Conservation (phyloP, 2,329 filamentous ascomycete species). For the Aspergillus sergii region DNA sequence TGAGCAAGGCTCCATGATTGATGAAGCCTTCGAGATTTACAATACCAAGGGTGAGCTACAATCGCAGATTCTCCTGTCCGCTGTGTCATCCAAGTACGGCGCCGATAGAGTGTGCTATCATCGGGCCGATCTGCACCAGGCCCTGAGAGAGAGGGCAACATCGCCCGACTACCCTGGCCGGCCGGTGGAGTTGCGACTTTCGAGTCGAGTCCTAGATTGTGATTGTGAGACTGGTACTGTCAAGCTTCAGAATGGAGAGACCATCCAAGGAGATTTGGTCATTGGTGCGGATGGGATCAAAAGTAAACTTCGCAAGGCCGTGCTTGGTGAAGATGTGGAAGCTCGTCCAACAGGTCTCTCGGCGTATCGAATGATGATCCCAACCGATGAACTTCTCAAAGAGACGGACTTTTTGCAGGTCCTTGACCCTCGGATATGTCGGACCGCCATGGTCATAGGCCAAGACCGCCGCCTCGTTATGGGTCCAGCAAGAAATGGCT, state of each 20-base stretch:
- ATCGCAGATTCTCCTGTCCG: slow-evolving; percentile 19
- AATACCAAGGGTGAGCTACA: slow-evolving; percentile 25
- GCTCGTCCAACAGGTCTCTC: slow-evolving; percentile 11
- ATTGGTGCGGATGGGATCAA: slow-evolving; percentile 35
- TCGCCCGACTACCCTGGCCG: neutral
- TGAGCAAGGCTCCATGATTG: slow-evolving; percentile 18
- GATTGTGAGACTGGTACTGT: slow-evolving; percentile 2
- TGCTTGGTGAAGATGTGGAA: neutral
- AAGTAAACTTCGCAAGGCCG: slow-evolving; percentile 4
- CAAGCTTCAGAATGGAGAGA: slow-evolving; percentile 18
- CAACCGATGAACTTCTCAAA: slow-evolving; percentile 5
- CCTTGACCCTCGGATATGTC: slow-evolving; percentile 40
- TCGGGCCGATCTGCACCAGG: slow-evolving; percentile 27
- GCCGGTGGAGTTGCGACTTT: neutral
- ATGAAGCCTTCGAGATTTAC: slow-evolving; percentile 30
- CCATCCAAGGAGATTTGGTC: slow-evolving; percentile 26
- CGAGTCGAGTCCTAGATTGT: slow-evolving; percentile 3
- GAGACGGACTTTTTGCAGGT: slow-evolving; percentile 25
- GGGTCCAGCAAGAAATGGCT: slow-evolving; percentile 47
- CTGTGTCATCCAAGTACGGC: slow-evolving; percentile 21
- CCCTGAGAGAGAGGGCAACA: slow-evolving; percentile 17
- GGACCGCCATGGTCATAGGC: slow-evolving; percentile 52
- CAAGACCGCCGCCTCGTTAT: slow-evolving; percentile 48
- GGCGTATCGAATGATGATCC: slow-evolving; percentile 14
- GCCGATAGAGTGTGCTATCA: slow-evolving; percentile 27